Conservation (phyloP, 2,329 filamentous ascomycete genomes). For the Calonectria pteridis region DNA sequence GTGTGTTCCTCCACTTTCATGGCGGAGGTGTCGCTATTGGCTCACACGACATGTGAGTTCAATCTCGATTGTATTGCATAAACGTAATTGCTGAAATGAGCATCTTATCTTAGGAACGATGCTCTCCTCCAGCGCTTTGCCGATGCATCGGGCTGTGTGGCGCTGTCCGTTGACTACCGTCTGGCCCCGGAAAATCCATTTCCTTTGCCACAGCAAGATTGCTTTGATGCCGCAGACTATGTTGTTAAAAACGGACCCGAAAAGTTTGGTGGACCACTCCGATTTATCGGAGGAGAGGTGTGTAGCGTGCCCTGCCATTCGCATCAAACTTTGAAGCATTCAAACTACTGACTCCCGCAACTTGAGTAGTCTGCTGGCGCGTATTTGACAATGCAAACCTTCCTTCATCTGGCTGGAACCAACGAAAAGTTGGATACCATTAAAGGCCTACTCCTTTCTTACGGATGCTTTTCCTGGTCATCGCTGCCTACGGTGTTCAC, state of each 20-base stretch:
- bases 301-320: not conserved
- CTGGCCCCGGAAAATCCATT: not conserved
- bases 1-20: slow-evolving; percentile 17
- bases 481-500: not conserved
- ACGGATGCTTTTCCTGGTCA: not conserved
- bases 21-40: slow-evolving; percentile 13
- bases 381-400: not conserved
- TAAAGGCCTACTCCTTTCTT: not conserved
- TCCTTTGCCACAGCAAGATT: not conserved
- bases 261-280: not conserved
- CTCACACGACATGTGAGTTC: slow-evolving; percentile 6
- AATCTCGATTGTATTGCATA: not conserved
- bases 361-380: not conserved
- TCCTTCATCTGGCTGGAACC: not conserved
- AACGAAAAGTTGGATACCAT: not conserved
- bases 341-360: not conserved
- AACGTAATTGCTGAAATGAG: not conserved
- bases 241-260: not conserved
- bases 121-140: slow-evolving; percentile 17
- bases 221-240: not conserved
- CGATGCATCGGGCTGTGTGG: slow-evolving; percentile 3
- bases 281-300: not conserved
- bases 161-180: not conserved
- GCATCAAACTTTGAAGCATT: too few relatives aligned
- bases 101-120: not conserved